Percentiles rank a stretch among this genome's conserved stretches.
These are phyloP conservation scores for Mortierella sp. DNA, from an alignment of 371 early-diverging fungal species.

Conservation along the genomic window DNA sequence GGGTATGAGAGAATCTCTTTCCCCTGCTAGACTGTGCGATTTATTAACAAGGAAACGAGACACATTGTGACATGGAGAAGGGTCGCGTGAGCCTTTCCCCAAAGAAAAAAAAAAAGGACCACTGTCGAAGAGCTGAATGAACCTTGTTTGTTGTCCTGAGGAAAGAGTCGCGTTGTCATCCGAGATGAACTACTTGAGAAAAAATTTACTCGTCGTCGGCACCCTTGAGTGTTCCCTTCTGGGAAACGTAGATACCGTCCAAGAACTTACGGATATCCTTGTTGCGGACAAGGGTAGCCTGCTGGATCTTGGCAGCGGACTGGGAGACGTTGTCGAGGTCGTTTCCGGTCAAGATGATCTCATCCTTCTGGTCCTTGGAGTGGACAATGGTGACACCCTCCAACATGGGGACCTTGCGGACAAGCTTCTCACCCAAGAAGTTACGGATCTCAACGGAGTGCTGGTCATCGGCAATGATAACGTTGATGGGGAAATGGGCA, in stretches of 20 bases:
- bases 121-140: slow-evolving; percentile 1
- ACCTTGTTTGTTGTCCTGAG: neutral
- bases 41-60: slow-evolving; percentile 18
- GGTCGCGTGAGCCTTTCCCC: neutral
- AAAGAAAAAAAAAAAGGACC: neutral
- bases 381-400: slow-evolving; percentile 90
- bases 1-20: neutral
- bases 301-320: slow-evolving; percentile 89
- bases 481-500: slow-evolving; percentile 99
- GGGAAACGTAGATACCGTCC: slow-evolving; percentile 99
- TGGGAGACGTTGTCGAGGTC: slow-evolving; percentile 98
- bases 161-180: neutral
- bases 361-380: slow-evolving; percentile 96
- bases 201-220: slow-evolving; percentile 14
- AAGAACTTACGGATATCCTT: slow-evolving; percentile 99
- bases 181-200: neutral
- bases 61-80: no score
- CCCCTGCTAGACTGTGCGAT: slow-evolving; percentile 38
- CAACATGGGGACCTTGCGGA: slow-evolving; percentile 91
- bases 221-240: slow-evolving; percentile 47
- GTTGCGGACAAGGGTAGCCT: slow-evolving; percentile 88
- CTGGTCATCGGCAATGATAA: slow-evolving; percentile 87
- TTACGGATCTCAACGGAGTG: slow-evolving; percentile 97
- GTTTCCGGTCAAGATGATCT: slow-evolving; percentile 96
- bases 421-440: slow-evolving; percentile 99